These are phyloP conservation scores for Phaeomoniella chlamydospora DNA, from an alignment of 2,329 filamentous ascomycete genomes.

Conservation along the genomic window DNA sequence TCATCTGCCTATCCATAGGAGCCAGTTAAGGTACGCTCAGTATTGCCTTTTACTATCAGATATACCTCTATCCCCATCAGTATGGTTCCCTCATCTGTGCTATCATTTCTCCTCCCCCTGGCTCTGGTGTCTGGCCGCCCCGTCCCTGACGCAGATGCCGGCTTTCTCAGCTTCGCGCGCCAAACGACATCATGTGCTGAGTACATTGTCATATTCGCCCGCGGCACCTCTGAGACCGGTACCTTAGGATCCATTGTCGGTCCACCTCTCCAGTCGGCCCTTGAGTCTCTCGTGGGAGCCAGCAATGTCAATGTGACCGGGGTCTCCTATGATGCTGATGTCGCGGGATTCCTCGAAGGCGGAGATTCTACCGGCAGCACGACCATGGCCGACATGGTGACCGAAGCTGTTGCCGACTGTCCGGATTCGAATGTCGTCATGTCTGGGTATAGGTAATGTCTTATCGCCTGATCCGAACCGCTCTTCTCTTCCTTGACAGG, in stretches of 20 bases:
- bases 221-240: slow-evolving; percentile 37
- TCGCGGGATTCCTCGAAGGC: slow-evolving; percentile 29
- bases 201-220: slow-evolving; percentile 41
- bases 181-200: no score
- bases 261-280: slow-evolving; percentile 33
- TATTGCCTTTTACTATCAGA: no score
- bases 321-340: slow-evolving; percentile 34
- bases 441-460: background rate
- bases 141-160: no score
- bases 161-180: no score
- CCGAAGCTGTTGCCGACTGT: background rate
- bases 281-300: slow-evolving; percentile 25
- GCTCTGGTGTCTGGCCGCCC: no score
- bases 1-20: no score
- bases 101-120: no score
- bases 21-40: no score
- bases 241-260: slow-evolving; percentile 37
- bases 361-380: slow-evolving; percentile 29
- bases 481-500: no score
- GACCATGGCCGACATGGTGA: slow-evolving; percentile 27
- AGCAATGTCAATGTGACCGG: slow-evolving; percentile 37
- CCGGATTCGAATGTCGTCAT: background rate
- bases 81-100: no score
- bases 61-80: no score
- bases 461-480: no score